These are phyloP conservation scores for Neocucurbitaria cava DNA, from an alignment of 2,329 filamentous ascomycete species.

Conservation along the genomic window DNA sequence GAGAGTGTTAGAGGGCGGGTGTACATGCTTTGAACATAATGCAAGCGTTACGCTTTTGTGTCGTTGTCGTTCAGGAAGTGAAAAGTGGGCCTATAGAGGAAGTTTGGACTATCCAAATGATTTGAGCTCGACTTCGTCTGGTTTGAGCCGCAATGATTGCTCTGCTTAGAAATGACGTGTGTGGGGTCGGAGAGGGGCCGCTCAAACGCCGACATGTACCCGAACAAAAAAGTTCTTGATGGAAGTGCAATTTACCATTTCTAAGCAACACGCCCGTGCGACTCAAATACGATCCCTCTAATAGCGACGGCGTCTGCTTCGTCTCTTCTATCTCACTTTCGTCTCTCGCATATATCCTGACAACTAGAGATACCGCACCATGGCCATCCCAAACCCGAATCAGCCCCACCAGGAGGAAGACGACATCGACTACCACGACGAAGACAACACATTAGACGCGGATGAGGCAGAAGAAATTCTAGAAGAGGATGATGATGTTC, in stretches of 20 bases:
- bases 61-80: neutral
- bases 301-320: neutral
- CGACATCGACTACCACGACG: slow-evolving; percentile 60
- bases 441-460: slow-evolving; percentile 75
- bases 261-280: slow-evolving; percentile 35
- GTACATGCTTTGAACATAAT: neutral
- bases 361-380: slow-evolving; percentile 5
- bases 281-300: slow-evolving; percentile 16
- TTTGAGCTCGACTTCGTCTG: neutral
- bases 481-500: slow-evolving; percentile 69
- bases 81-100: neutral
- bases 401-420: slow-evolving; percentile 39
- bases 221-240: slow-evolving; percentile 42
- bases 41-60: neutral
- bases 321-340: neutral
- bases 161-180: slow-evolving; percentile 39
- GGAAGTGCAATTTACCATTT: slow-evolving; percentile 37
- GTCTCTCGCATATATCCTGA: neutral
- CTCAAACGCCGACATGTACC: slow-evolving; percentile 26
- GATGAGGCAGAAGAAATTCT: slow-evolving; percentile 83
- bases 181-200: slow-evolving; percentile 30
- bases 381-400: slow-evolving; percentile 35
- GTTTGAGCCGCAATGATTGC: neutral
- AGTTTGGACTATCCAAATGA: neutral
- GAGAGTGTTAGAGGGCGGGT: neutral